Percentiles rank a stretch among this genome's conserved stretches.
Conservation (phyloP, 176 grass and related monocot genomes). For the Carex littledalei region DNA sequence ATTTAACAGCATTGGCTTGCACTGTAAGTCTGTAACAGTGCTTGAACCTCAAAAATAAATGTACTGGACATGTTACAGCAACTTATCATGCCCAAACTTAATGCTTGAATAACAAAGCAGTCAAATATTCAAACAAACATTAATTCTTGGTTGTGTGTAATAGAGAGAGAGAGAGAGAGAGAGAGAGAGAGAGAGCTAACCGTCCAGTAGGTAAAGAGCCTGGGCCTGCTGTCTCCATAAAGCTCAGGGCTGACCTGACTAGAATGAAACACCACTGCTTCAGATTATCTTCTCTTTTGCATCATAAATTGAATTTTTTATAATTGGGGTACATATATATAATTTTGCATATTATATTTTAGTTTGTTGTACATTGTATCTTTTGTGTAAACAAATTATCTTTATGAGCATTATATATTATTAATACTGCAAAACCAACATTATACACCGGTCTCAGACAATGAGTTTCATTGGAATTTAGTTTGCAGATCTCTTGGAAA, state of each 20-base stretch:
- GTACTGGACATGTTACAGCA: slow-evolving; percentile 1
- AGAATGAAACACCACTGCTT: slow-evolving; percentile 71
- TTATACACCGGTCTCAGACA: not conserved
- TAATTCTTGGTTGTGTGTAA: not conserved
- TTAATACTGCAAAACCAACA: not conserved
- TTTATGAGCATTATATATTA: not conserved
- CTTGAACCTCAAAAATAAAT: slow-evolving; percentile 9
- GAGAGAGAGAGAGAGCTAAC: slow-evolving; percentile 31
- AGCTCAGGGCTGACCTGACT: slow-evolving; percentile 99
- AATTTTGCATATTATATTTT: not conserved
- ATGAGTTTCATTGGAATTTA: too few species aligned
- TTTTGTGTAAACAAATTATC: not conserved
- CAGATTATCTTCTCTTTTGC: slow-evolving; percentile 31
- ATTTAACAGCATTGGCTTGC: not conserved
- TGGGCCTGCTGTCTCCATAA: slow-evolving; percentile 83
- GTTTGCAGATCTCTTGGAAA: too few species aligned
- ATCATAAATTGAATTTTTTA: not conserved
- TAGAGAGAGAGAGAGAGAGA: not conserved
- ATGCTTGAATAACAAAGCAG: not conserved
- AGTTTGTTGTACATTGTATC: not conserved
- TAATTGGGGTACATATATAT: not conserved
- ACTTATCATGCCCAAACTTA: not conserved
- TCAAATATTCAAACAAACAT: not conserved
- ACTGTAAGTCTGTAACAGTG: not conserved
- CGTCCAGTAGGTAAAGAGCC: slow-evolving; percentile 98